Evolutionary conservation across 106 monocot genomes (phyloP), one percentile per base, ranked within the genome.

Genomic region (Acorus gramineus): DNA sequence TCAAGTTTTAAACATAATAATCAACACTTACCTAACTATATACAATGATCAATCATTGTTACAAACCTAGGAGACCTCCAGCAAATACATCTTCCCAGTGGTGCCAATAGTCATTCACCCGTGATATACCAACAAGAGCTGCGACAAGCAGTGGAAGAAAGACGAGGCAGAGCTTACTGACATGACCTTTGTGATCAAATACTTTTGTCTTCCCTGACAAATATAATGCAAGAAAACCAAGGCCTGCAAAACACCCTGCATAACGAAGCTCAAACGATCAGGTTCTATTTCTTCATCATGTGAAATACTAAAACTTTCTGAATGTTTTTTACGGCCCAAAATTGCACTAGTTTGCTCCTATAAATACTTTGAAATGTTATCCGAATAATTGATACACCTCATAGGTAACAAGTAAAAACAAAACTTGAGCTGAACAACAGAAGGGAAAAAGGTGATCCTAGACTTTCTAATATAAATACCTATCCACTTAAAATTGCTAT

Each of bases 81-180:
- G 71, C 84, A 75, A 92, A 84, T 7, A 92, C 87, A 82, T 87
- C 92, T 44, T 81, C 63, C 92, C 92, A 92, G 12, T 92, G 87
- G 67, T 92, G 87, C 65, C 80, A 66, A 69, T 92, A 92, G 65
- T 92, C 87, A 76, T 87, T 79, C 45, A 92, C 69, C 58, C 79
- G 46, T 49, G 92, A 92, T 49, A 92, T 76, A 12, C 74, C 92
- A 62, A 92, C 69, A 9, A 92, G 67, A 3, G 79, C 62, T 62
- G 92, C 92, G 42, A 57, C 14, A 53, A 82, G 72, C n/a, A 92
- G 46, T 50, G 87, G 92, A 71, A 85, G 62, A 65, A 92, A 73
- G 46, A 87, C 67, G 56, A 87, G 61, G 70, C 92, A 92, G 14
- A 92, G 82, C 63, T 92, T 92, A 47, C 77, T 74, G 8, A 87